phyloP scores from a whole-genome alignment of 1,139 yeast genomes.

The Taphrina wiesneri region DNA sequence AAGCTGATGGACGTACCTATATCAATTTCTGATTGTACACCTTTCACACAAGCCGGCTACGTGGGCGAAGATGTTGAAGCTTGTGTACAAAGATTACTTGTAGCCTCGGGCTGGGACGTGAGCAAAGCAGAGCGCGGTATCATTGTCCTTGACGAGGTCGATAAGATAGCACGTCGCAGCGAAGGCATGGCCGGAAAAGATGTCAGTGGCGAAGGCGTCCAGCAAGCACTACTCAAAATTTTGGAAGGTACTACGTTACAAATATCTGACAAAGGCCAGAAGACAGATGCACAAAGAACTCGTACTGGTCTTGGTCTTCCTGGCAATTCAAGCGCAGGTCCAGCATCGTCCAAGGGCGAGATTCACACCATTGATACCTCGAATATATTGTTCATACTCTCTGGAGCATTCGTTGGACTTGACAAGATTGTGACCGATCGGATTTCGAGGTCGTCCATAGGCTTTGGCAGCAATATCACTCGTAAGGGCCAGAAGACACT shows the following conservation, averaged over 20 bases:
- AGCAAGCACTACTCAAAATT: constrained; percentile 56
- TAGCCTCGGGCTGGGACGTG: constrained; percentile 53
- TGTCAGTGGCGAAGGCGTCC: constrained; percentile 62
- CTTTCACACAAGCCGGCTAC: constrained; percentile 60
- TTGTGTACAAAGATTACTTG: constrained; percentile 54
- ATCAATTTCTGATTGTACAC: constrained; percentile 58
- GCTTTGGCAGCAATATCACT: constrained; percentile 11
- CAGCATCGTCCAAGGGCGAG: constrained; percentile 47
- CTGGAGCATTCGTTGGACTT: constrained; percentile 61
- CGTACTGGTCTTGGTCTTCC: constrained; percentile 35
- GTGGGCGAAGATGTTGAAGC: constrained; percentile 61
- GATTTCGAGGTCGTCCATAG: constrained; percentile 41
- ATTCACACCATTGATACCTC: constrained; percentile 54
- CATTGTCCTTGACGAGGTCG: constrained; percentile 57
- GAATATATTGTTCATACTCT: constrained; percentile 54
- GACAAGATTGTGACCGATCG: constrained; percentile 52
- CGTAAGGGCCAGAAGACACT: constrained; percentile 12
- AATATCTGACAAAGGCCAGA: constrained; percentile 40
- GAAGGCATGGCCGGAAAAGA: constrained; percentile 53
- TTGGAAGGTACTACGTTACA: constrained; percentile 57
- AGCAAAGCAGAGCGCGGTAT: constrained; percentile 56
- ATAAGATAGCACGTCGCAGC: constrained; percentile 54
- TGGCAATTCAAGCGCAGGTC: constrained; percentile 38
- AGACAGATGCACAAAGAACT: constrained; percentile 31
- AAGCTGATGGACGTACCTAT: constrained; percentile 55